Evolutionary conservation across 2,329 filamentous ascomycete genomes (phyloP).

Genomic region (Coniochaeta sp.): DNA sequence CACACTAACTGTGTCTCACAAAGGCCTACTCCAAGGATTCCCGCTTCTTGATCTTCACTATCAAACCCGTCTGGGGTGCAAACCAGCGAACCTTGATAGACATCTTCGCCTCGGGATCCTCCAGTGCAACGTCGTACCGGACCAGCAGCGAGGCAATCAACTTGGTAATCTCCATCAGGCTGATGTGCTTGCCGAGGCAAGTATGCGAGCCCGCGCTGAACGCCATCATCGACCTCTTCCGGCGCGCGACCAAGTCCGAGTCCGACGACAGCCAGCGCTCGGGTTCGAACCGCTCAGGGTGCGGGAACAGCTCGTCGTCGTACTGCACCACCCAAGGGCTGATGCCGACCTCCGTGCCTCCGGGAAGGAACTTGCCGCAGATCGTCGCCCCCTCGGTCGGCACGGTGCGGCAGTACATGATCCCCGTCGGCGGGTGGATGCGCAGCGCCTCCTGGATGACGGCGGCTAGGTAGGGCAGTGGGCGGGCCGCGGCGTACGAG

Average conservation of each 20-base stretch:
- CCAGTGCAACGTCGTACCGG: background rate
- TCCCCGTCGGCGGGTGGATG: background rate
- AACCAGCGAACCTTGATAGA: background rate
- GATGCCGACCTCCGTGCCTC: background rate
- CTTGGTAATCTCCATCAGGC: background rate
- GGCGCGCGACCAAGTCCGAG: background rate
- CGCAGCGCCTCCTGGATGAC: background rate
- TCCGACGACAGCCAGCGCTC: background rate
- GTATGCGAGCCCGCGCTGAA: background rate
- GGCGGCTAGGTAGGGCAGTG: background rate
- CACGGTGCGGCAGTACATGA: background rate
- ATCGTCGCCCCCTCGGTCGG: background rate
- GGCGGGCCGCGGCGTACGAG: background rate
- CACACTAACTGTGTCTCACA: no score
- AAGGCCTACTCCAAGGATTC: background rate
- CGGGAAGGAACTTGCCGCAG: background rate
- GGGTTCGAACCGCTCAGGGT: background rate
- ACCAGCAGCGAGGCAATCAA: background rate
- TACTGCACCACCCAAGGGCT: background rate
- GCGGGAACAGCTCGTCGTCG: background rate
- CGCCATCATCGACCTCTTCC: background rate
- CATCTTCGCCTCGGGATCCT: background rate
- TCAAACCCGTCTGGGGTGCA: background rate
- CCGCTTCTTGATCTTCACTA: background rate
- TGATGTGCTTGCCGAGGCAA: background rate